Conservation (phyloP, 805 yeast species). For the Brettanomyces bruxellensis region DNA sequence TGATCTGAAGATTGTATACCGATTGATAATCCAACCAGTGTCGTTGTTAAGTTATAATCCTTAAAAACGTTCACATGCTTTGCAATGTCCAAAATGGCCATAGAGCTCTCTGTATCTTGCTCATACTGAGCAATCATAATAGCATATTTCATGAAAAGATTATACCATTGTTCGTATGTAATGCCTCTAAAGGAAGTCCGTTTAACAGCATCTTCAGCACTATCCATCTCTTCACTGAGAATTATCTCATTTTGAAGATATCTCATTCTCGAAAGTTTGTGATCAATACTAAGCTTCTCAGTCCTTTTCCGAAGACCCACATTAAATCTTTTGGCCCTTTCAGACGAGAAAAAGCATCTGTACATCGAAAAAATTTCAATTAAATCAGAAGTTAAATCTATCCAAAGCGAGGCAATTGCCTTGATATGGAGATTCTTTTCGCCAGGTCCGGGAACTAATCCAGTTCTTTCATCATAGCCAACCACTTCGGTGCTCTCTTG, state of each 20-base stretch:
- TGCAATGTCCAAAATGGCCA: conserved; percentile 64
- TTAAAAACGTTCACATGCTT: conserved; percentile 72
- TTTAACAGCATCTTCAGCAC: conserved; percentile 27
- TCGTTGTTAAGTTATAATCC: conserved; percentile 48
- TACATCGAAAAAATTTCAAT: conserved; percentile 77
- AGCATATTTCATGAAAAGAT: conserved; percentile 71
- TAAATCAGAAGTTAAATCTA: conserved; percentile 71
- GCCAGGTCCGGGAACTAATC: background rate
- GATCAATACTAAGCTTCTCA: conserved; percentile 58
- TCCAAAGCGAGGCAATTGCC: conserved; percentile 64
- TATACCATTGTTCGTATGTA: conserved; percentile 75
- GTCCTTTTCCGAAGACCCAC: conserved; percentile 61
- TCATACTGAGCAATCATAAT: conserved; percentile 56
- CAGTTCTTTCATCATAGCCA: background rate
- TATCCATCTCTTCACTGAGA: conserved; percentile 20
- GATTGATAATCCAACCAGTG: conserved; percentile 60
- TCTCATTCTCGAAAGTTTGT: conserved; percentile 59
- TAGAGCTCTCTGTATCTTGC: conserved; percentile 48
- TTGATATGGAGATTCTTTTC: conserved; percentile 2
- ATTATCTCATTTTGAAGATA: conserved; percentile 52
- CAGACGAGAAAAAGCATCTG: conserved; percentile 69
- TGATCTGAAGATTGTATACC: conserved; percentile 36
- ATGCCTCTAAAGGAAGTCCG: conserved; percentile 65
- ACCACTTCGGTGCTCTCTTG: conserved; percentile 18
- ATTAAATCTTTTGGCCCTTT: conserved; percentile 58